phyloP scores from a whole-genome alignment of 1,139 yeast species.

The Barnettozyma hawaiiensis region DNA sequence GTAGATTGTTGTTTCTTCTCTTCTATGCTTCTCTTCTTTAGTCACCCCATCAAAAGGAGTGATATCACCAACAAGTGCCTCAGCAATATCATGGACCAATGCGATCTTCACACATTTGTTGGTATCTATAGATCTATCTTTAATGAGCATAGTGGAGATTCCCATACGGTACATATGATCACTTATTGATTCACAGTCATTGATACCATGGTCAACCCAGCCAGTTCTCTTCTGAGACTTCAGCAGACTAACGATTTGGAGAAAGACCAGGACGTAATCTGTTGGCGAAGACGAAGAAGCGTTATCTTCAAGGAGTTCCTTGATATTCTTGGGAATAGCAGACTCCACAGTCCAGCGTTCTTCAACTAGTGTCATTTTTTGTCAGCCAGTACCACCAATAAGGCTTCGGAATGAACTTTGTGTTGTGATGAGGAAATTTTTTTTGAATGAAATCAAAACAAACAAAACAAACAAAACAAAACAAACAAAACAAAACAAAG shows the following conservation, averaged over 20 bases:
- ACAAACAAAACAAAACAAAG: too few relatives aligned
- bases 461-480: neutral
- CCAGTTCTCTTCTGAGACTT: slow-evolving; percentile 88
- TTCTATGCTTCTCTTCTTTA: slow-evolving; percentile 68
- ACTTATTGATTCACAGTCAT: slow-evolving; percentile 64
- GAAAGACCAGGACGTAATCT: slow-evolving; percentile 60
- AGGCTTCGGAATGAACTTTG: neutral
- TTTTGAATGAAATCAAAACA: neutral
- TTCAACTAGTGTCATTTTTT: slow-evolving; percentile 10
- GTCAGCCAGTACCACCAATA: too few relatives aligned
- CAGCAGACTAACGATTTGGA: slow-evolving; percentile 68
- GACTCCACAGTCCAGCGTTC: slow-evolving; percentile 54
- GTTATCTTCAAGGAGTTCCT: slow-evolving; percentile 32
- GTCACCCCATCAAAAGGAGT: slow-evolving; percentile 78
- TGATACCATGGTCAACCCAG: slow-evolving; percentile 77
- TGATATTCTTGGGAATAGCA: slow-evolving; percentile 50
- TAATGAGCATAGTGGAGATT: slow-evolving; percentile 69
- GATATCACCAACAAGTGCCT: slow-evolving; percentile 88
- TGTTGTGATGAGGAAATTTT: neutral
- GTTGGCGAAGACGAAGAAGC: slow-evolving; percentile 18
- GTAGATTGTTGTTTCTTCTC: slow-evolving; percentile 71
- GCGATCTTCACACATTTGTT: slow-evolving; percentile 77
- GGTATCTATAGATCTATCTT: slow-evolving; percentile 41
- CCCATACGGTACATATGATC: slow-evolving; percentile 99
- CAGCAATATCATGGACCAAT: slow-evolving; percentile 91